Conservation (phyloP, 371 early-diverging fungal species). For the Saksenaea oblongispora region DNA sequence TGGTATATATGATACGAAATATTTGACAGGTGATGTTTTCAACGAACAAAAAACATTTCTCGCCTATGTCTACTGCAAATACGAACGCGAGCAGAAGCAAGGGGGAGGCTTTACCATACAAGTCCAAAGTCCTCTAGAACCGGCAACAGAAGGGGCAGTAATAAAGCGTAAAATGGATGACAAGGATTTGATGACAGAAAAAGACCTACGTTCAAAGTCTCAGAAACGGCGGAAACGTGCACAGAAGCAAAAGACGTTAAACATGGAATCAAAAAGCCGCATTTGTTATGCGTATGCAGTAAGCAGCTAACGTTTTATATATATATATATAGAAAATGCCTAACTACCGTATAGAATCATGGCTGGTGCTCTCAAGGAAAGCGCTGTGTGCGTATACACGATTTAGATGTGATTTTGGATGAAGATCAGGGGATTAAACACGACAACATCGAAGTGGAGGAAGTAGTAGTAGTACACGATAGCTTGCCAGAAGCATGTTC, state of each 20-base stretch:
- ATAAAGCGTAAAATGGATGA: conserved; percentile 1
- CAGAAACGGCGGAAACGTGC: conserved; percentile 8
- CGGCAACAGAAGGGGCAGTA: neutral
- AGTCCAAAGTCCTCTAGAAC: conserved; percentile 9
- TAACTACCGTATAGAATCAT: conserved; percentile 47
- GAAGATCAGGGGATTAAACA: conserved; percentile 46
- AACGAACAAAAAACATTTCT: conserved; percentile 72
- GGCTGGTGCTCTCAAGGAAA: conserved; percentile 71
- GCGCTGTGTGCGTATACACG: conserved; percentile 72
- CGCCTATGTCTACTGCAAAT: conserved; percentile 80
- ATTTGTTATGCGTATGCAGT: conserved; percentile 76
- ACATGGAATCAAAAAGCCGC: conserved; percentile 20
- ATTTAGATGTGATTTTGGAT: conserved; percentile 81
- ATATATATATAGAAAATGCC: neutral
- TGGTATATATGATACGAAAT: conserved; percentile 91
- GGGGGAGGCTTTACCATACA: neutral
- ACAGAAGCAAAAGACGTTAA: neutral
- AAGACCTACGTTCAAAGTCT: neutral
- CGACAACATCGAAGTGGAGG: conserved; percentile 20
- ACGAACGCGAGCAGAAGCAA: conserved; percentile 30
- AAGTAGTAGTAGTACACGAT: conserved; percentile 1
- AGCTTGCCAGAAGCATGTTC: neutral
- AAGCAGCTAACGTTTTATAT: conserved; percentile 22
- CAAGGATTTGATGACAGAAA: neutral
- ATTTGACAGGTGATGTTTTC: conserved; percentile 66